Percentiles rank a stretch among this genome's conserved stretches.
phyloP scores from a whole-genome alignment of 345 rosid genomes.

The Ceriops tagal region DNA sequence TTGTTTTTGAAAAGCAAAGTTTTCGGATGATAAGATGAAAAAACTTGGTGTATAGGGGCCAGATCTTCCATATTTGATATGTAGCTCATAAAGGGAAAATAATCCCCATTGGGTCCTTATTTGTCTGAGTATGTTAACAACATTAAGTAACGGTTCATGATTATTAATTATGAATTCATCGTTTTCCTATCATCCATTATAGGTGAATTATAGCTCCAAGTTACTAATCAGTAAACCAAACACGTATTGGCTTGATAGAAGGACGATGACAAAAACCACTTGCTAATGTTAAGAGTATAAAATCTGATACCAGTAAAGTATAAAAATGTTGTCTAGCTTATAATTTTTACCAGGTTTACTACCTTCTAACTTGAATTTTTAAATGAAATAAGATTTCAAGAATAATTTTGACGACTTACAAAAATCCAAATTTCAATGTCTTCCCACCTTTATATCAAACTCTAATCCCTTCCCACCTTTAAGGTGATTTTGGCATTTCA shows the following conservation, averaged over 20 bases:
- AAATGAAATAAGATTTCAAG: no score
- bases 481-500: not conserved
- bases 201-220: slow-evolving; percentile 24
- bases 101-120: not conserved
- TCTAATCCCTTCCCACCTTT: no score
- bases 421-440: no score
- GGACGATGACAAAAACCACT: slow-evolving; percentile 26
- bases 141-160: not conserved
- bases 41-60: not conserved
- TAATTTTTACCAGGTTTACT: no score
- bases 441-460: no score
- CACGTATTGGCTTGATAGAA: slow-evolving; percentile 19
- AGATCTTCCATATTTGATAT: no score
- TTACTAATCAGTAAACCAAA: slow-evolving; percentile 10
- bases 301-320: slow-evolving; percentile 13
- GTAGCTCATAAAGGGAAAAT: not conserved
- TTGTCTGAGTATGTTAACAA: not conserved
- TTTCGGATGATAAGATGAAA: not conserved
- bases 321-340: no score
- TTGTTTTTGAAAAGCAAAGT: not conserved
- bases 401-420: no score
- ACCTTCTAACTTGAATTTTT: no score
- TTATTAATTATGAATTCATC: not conserved
- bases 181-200: slow-evolving; percentile 14
- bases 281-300: slow-evolving; percentile 25